phyloP scores from a whole-genome alignment of 1,139 yeast genomes.

The Candida freyschussii region DNA sequence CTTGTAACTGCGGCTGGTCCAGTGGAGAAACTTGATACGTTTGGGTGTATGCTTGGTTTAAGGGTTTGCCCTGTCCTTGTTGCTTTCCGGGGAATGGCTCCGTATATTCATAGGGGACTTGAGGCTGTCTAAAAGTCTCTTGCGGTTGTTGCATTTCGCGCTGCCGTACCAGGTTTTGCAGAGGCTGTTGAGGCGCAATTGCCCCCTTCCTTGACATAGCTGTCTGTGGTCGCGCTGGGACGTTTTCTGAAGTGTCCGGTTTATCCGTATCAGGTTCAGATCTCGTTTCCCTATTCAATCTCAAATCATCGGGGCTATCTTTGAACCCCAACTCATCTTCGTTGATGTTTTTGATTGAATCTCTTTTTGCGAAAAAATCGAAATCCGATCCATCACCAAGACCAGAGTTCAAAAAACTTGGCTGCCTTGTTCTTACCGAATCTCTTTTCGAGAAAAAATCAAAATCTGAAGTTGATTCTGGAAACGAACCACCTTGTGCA shows the following conservation, averaged over 20 bases:
- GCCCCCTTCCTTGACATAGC: conserved; percentile 11
- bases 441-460: conserved; percentile 23
- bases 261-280: conserved; percentile 21
- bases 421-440: conserved; percentile 23
- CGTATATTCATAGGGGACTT: too few relatives aligned
- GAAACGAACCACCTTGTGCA: conserved; percentile 16
- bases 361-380: conserved; percentile 25
- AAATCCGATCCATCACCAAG: conserved; percentile 20
- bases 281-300: conserved; percentile 14
- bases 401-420: conserved; percentile 22
- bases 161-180: conserved; percentile 10
- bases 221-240: conserved; percentile 16
- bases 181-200: neutral
- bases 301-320: conserved; percentile 12
- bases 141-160: conserved; percentile 11
- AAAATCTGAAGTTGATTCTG: conserved; percentile 19
- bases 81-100: too few relatives aligned
- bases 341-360: conserved; percentile 21
- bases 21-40: conserved; percentile 1
- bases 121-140: too few relatives aligned
- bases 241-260: conserved; percentile 6
- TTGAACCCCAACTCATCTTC: conserved; percentile 20
- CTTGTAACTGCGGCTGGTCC: conserved; percentile 1
- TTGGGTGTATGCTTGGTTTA: conserved; percentile 12
- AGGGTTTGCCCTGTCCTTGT: conserved; percentile 10